phyloP scores from a whole-genome alignment of 2,329 filamentous ascomycete species.

The Aureobasidium sp. region DNA sequence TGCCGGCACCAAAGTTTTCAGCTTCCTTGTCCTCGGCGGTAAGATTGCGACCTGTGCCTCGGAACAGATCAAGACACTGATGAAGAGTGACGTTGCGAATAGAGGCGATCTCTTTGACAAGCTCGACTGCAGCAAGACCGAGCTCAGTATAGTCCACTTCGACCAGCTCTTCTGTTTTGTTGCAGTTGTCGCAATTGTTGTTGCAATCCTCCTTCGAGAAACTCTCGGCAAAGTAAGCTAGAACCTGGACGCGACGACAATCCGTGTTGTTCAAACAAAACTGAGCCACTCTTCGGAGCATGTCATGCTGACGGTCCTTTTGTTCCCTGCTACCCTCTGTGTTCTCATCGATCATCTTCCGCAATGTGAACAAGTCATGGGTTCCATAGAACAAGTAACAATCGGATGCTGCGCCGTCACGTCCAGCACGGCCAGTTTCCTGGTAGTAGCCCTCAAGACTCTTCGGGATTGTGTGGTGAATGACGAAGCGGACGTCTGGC shows the following conservation, averaged over 20 bases:
- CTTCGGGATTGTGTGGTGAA: conserved; percentile 88
- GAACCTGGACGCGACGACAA: conserved; percentile 79
- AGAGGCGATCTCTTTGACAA: conserved; percentile 53
- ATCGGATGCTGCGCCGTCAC: conserved; percentile 78
- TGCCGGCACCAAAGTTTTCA: conserved; percentile 61
- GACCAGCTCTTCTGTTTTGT: conserved; percentile 62
- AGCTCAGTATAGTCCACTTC: conserved; percentile 69
- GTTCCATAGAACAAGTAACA: conserved; percentile 90
- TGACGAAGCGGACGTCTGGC: conserved; percentile 89
- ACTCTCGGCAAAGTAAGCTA: conserved; percentile 88
- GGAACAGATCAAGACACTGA: conserved; percentile 78
- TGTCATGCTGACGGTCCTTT: conserved; percentile 73
- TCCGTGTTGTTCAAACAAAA: conserved; percentile 87
- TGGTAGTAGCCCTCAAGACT: conserved; percentile 97
- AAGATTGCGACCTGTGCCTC: conserved; percentile 58
- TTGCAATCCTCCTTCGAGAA: conserved; percentile 68
- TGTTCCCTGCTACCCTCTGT: conserved; percentile 65
- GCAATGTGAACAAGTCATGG: conserved; percentile 64
- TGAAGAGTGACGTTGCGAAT: conserved; percentile 58
- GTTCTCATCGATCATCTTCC: conserved; percentile 75
- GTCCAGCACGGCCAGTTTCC: conserved; percentile 88
- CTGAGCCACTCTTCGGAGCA: conserved; percentile 77
- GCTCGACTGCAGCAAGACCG: conserved; percentile 61
- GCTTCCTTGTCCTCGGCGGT: conserved; percentile 44
- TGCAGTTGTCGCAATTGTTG: conserved; percentile 82